A percentile compares a stretch with the other conserved stretches of the same genome.
These are phyloP conservation scores for Rhodamnia argentea DNA, from an alignment of 345 rosid genomes.

Conservation along the genomic window DNA sequence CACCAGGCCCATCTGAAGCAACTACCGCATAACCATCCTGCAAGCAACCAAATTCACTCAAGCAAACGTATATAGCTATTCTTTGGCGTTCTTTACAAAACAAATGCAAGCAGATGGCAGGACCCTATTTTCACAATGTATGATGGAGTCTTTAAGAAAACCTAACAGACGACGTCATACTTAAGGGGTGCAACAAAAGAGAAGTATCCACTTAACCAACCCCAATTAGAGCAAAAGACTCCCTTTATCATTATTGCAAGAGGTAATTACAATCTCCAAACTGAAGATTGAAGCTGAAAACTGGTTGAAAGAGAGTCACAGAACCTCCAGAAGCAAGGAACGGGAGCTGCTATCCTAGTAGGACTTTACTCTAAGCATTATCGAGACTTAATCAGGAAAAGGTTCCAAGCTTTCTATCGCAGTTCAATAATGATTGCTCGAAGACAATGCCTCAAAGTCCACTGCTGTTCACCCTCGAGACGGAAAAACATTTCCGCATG, in stretches of 20 bases:
- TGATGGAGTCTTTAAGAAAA: not conserved
- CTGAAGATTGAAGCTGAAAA: not conserved
- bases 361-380: not conserved
- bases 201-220: not conserved
- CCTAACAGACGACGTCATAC: not conserved
- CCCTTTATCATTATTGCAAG: not conserved
- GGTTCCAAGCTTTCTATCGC: not conserved
- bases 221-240: not conserved
- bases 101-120: not conserved
- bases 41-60: not conserved
- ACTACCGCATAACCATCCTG: constrained; percentile 97
- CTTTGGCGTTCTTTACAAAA: not conserved
- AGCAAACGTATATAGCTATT: not conserved
- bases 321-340: not conserved
- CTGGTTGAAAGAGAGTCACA: not conserved
- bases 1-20: constrained; percentile 94
- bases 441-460: not conserved
- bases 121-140: not conserved
- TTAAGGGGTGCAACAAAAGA: not conserved
- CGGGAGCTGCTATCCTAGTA: not conserved
- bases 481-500: not conserved
- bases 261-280: not conserved
- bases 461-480: not conserved
- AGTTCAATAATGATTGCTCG: not conserved
- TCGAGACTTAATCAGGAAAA: not conserved